Evolutionary conservation across 2,329 filamentous ascomycete species (phyloP).

Genomic region (Clarireedia sp.): DNA sequence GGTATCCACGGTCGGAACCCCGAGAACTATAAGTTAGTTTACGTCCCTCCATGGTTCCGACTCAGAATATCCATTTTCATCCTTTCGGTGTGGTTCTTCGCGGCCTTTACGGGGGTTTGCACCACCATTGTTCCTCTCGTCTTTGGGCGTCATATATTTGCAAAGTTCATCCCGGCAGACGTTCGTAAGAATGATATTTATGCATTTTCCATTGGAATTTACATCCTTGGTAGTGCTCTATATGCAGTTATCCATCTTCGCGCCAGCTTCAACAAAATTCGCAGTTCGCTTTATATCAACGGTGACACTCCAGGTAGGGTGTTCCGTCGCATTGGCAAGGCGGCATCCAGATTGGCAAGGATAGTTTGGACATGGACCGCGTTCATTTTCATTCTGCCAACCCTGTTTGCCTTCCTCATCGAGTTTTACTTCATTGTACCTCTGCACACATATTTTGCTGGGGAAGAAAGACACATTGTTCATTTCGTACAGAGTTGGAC

Average conservation of each 20-base stretch:
- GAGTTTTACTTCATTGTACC: constrained; percentile 88
- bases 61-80: constrained; percentile 78
- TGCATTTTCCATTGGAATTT: constrained; percentile 85
- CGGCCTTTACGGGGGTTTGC: constrained; percentile 75
- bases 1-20: constrained; percentile 47
- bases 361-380: constrained; percentile 69
- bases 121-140: constrained; percentile 81
- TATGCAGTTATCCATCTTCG: constrained; percentile 53
- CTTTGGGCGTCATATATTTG: constrained; percentile 73
- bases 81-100: constrained; percentile 85
- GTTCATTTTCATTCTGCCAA: constrained; percentile 71
- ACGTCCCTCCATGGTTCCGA: constrained; percentile 79
- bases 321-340: constrained; percentile 14
- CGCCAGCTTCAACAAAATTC: constrained; percentile 27
- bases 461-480: constrained; percentile 55
- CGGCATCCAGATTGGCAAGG: constrained; percentile 25
- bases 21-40: constrained; percentile 52
- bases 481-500: constrained; percentile 93
- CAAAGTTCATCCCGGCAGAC: constrained; percentile 60
- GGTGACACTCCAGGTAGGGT: constrained; percentile 25
- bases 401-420: constrained; percentile 69
- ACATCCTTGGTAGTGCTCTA: constrained; percentile 60
- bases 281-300: constrained; percentile 23
- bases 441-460: constrained; percentile 36
- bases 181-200: constrained; percentile 89